These are phyloP conservation scores for Ogataea parapolymorpha DNA, from an alignment of 805 yeast genomes.

Conservation along the genomic window DNA sequence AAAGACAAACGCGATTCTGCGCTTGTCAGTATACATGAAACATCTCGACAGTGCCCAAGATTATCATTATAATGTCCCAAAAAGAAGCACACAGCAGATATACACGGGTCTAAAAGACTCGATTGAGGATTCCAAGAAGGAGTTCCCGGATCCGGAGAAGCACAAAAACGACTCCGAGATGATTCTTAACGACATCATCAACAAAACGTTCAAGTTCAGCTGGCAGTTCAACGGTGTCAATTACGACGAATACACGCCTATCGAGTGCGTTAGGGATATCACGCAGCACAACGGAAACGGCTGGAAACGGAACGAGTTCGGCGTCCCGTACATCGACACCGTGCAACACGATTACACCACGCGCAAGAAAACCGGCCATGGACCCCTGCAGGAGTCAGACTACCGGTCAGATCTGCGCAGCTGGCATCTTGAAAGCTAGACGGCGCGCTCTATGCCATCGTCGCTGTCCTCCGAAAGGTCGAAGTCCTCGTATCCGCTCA, in stretches of 20 bases:
- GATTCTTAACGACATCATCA: slow-evolving; percentile 23
- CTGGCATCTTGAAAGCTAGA: slow-evolving; percentile 33
- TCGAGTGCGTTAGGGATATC: slow-evolving; percentile 71
- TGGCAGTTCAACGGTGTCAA: slow-evolving; percentile 27
- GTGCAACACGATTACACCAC: slow-evolving; percentile 19
- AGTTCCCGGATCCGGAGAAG: not conserved
- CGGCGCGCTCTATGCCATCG: slow-evolving; percentile 31
- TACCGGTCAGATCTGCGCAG: slow-evolving; percentile 38
- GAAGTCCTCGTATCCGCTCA: slow-evolving; percentile 23
- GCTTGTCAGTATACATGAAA: slow-evolving; percentile 43
- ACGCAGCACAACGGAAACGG: slow-evolving; percentile 64
- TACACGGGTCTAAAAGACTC: slow-evolving; percentile 26
- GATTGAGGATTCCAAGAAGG: slow-evolving; percentile 10
- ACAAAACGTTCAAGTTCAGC: slow-evolving; percentile 31
- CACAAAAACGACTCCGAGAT: slow-evolving; percentile 1
- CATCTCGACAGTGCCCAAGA: slow-evolving; percentile 16
- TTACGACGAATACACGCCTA: slow-evolving; percentile 54
- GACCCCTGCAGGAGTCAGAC: slow-evolving; percentile 31
- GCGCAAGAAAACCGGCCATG: not conserved
- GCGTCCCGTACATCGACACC: slow-evolving; percentile 39
- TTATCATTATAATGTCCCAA: slow-evolving; percentile 20
- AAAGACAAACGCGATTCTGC: slow-evolving; percentile 78
- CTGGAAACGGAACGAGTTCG: slow-evolving; percentile 52
- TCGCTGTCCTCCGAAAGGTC: slow-evolving; percentile 29
- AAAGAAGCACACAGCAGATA: slow-evolving; percentile 17